These are phyloP conservation scores for Crithidia sp. DNA, from an alignment of 208 protist genomes.

Conservation along the genomic window DNA sequence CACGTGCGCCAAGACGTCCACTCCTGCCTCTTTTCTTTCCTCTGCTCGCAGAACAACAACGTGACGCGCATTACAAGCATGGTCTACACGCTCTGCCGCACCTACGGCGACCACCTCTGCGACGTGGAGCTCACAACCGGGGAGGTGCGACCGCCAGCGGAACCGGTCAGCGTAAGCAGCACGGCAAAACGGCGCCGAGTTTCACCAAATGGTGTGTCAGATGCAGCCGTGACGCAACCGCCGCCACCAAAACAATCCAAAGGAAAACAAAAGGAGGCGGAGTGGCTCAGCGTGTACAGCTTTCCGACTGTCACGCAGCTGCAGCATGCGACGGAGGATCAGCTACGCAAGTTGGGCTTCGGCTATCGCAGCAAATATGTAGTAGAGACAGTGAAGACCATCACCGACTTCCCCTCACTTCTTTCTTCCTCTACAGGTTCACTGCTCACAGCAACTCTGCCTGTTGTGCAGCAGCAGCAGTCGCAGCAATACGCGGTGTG, in stretches of 20 bases:
- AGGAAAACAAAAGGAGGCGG: not conserved
- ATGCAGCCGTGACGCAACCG: no score
- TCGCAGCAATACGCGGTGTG: conserved; percentile 18
- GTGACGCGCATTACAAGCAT: conserved; percentile 73
- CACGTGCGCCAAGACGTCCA: conserved; percentile 75
- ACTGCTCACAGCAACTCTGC: not conserved
- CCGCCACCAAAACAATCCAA: no score
- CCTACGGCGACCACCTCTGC: conserved; percentile 65
- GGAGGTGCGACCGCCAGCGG: conserved; percentile 20
- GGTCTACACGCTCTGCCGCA: conserved; percentile 46
- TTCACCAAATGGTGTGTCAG: no score
- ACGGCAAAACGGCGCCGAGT: not conserved
- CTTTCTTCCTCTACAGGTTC: no score
- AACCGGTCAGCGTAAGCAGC: not conserved
- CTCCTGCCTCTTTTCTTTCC: conserved; percentile 74
- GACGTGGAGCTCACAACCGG: conserved; percentile 44
- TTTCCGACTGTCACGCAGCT: conserved; percentile 65
- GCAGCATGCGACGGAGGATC: conserved; percentile 29
- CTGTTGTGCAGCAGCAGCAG: not conserved
- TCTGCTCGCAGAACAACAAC: conserved; percentile 90
- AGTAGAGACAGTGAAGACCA: conserved; percentile 28
- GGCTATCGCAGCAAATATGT: conserved; percentile 83
- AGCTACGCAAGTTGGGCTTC: conserved; percentile 55
- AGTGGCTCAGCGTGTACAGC: conserved; percentile 49
- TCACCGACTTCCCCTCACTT: not conserved